Percentiles rank a stretch among this genome's conserved stretches.
phyloP scores from a whole-genome alignment of 192 early-diverging fungal species.

The Entrophospora sp. region DNA sequence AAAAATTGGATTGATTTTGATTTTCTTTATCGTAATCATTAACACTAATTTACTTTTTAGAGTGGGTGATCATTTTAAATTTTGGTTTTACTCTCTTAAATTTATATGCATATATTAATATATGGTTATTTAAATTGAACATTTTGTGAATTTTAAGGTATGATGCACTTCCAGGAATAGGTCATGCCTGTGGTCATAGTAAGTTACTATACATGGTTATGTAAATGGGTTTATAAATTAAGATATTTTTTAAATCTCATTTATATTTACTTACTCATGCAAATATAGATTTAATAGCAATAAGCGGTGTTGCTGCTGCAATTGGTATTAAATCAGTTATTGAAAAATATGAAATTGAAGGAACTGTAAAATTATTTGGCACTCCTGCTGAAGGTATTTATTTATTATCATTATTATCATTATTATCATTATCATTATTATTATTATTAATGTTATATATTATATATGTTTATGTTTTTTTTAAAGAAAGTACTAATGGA shows the following conservation, averaged over 20 bases:
- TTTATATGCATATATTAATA: too few species aligned
- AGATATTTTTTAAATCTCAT: background rate
- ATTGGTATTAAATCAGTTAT: conserved; percentile 27
- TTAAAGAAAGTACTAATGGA: conserved; percentile 49
- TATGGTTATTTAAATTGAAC: too few species aligned
- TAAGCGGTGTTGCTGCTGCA: conserved; percentile 41
- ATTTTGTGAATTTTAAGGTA: conserved; percentile 22
- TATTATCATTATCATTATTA: background rate
- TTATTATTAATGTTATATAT: background rate
- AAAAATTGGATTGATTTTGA: background rate
- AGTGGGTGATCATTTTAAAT: too few species aligned
- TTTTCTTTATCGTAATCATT: too few species aligned
- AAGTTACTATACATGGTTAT: too few species aligned
- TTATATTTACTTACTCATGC: background rate
- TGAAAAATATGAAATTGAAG: conserved; percentile 33
- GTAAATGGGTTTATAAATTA: too few species aligned
- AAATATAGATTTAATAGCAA: background rate
- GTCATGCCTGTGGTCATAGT: conserved; percentile 62
- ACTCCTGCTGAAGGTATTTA: conserved; percentile 72
- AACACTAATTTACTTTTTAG: too few species aligned
- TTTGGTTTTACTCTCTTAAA: too few species aligned
- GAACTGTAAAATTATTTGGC: conserved; percentile 62
- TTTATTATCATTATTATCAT: background rate
- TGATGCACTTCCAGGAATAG: conserved; percentile 57
- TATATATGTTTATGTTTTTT: background rate